These are phyloP conservation scores for Amanita polypyramis DNA, from an alignment of 768 basidiomycete species.

Conservation along the genomic window DNA sequence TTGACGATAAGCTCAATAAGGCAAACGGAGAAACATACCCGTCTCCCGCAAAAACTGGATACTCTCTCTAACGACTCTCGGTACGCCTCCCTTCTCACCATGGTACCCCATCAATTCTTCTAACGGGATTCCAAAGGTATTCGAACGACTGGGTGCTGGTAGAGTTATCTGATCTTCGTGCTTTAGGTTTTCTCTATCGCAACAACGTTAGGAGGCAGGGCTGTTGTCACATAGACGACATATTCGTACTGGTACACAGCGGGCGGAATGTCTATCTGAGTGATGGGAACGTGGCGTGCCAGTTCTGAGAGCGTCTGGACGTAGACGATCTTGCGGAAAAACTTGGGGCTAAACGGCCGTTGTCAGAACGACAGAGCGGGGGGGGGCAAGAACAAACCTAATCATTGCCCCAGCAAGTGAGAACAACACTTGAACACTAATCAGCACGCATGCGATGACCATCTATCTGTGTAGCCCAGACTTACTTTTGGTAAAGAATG, in stretches of 20 bases:
- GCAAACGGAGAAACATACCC: constrained; percentile 23
- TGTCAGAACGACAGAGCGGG: background rate
- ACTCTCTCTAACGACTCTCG: constrained; percentile 68
- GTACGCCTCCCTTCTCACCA: constrained; percentile 77
- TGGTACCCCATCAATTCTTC: constrained; percentile 78
- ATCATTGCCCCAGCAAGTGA: constrained; percentile 83
- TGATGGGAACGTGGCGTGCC: constrained; percentile 68
- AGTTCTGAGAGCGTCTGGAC: constrained; percentile 69
- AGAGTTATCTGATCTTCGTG: constrained; percentile 60
- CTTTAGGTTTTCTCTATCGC: constrained; percentile 64
- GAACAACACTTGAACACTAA: constrained; percentile 57
- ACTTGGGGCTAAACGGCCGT: constrained; percentile 62
- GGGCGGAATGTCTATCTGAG: constrained; percentile 79
- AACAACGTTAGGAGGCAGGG: background rate
- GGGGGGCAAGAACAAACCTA: constrained; percentile 36
- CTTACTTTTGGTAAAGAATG: constrained; percentile 75
- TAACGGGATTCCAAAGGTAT: constrained; percentile 70
- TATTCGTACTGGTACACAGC: constrained; percentile 67
- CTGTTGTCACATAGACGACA: background rate
- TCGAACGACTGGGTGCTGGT: constrained; percentile 50
- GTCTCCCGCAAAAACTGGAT: constrained; percentile 60
- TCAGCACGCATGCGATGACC: constrained; percentile 7
- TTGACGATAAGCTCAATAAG: background rate
- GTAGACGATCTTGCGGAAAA: constrained; percentile 78
- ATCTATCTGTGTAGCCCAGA: background rate